These are phyloP conservation scores for Adansonia madagascariensis DNA, from an alignment of 441 rosid genomes.

Conservation along the genomic window DNA sequence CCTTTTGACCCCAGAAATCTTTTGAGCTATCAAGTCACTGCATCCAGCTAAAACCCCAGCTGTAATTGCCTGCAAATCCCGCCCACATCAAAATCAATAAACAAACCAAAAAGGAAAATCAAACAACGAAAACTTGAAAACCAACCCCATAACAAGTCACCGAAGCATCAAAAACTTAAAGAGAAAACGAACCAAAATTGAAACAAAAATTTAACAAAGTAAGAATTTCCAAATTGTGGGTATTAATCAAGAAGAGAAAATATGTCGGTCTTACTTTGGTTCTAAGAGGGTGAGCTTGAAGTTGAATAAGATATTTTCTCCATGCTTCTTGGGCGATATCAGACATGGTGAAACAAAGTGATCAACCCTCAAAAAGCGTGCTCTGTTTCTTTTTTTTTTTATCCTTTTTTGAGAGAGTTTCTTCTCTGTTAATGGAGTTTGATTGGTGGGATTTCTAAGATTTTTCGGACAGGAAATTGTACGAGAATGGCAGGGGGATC, in stretches of 20 bases:
- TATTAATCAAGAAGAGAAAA: not conserved
- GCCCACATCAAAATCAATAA: not conserved
- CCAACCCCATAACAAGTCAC: not conserved
- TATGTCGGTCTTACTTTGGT: slow-evolving; percentile 56
- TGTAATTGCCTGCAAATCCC: slow-evolving; percentile 66
- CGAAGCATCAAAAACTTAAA: not conserved
- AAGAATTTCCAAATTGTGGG: not conserved
- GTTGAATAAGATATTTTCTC: slow-evolving; percentile 85
- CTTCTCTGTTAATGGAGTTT: too few species aligned
- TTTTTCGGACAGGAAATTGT: too few species aligned
- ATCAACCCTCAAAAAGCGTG: too few species aligned
- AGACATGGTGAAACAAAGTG: slow-evolving; percentile 47
- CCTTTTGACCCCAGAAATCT: slow-evolving; percentile 73
- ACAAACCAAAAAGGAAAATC: not conserved
- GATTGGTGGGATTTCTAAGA: too few species aligned
- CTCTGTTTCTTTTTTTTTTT: too few species aligned
- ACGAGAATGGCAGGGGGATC: too few species aligned
- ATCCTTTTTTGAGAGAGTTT: too few species aligned
- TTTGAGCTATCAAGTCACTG: slow-evolving; percentile 80
- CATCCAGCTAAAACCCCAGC: slow-evolving; percentile 74
- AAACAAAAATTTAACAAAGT: slow-evolving; percentile 5
- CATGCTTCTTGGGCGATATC: slow-evolving; percentile 75
- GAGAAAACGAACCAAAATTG: not conserved
- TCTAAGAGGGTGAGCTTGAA: slow-evolving; percentile 74
- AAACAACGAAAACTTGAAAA: not conserved